phyloP scores from a whole-genome alignment of 306 rosid species.

The Mimosa bimucronata region DNA sequence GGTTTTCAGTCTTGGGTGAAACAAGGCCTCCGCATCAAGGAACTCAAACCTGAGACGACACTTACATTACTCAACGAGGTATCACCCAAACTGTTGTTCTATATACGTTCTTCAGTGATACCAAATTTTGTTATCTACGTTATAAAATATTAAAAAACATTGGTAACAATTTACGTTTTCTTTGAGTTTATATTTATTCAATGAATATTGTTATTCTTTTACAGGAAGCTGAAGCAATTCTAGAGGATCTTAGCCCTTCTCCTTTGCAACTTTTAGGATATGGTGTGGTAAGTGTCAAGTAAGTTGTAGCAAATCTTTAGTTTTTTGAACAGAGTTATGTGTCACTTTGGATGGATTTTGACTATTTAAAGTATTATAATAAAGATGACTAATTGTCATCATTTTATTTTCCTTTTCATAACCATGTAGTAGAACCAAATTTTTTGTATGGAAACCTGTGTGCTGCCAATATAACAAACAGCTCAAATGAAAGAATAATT shows the following conservation, averaged over 20 bases:
- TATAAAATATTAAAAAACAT: conserved; percentile 29
- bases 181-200: background rate
- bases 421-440: background rate
- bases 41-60: conserved; percentile 83
- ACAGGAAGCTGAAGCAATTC: conserved; percentile 98
- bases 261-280: conserved; percentile 70
- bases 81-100: conserved; percentile 24
- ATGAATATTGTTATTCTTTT: background rate
- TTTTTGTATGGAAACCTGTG: conserved; percentile 17
- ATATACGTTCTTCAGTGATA: conserved; percentile 12
- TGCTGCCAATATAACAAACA: background rate
- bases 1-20: conserved; percentile 88
- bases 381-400: conserved; percentile 5
- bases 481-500: background rate
- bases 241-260: conserved; percentile 73
- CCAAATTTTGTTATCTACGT: conserved; percentile 14
- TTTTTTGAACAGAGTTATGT: conserved; percentile 26
- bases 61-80: conserved; percentile 87
- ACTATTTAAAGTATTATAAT: background rate
- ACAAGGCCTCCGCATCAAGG: conserved; percentile 86
- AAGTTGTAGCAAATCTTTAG: conserved; percentile 31
- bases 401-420: background rate
- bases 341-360: conserved; percentile 32
- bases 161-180: background rate
- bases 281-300: conserved; percentile 69